A percentile compares a stretch with the other conserved stretches of the same genome.
Conservation (phyloP, 2,329 filamentous ascomycete genomes). For the Ceratocystis destructans region DNA sequence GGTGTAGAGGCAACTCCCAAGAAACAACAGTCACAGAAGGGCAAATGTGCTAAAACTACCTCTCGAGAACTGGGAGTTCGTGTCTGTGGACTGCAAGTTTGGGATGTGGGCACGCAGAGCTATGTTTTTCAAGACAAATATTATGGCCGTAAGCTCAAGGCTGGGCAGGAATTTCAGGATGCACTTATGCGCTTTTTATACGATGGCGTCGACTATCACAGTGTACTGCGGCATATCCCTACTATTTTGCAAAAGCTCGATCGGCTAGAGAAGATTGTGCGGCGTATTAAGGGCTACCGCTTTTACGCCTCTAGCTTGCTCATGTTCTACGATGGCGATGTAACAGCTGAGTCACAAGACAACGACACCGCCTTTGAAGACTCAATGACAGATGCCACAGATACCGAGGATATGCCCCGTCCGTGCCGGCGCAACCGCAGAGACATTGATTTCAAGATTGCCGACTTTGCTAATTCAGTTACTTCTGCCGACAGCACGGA, state of each 20-base stretch:
- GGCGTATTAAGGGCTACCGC: slow-evolving; percentile 66
- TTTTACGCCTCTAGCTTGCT: slow-evolving; percentile 92
- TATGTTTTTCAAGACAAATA: slow-evolving; percentile 99
- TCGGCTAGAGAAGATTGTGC: slow-evolving; percentile 70
- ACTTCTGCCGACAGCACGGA: slow-evolving; percentile 64
- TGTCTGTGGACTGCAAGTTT: slow-evolving; percentile 90
- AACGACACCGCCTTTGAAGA: slow-evolving; percentile 41
- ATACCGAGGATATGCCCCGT: slow-evolving; percentile 41
- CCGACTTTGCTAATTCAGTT: slow-evolving; percentile 95
- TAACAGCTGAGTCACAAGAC: slow-evolving; percentile 34
- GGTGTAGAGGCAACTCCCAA: slow-evolving; percentile 82
- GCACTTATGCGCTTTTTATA: slow-evolving; percentile 83
- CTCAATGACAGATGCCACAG: slow-evolving; percentile 46
- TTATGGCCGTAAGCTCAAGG: slow-evolving; percentile 77
- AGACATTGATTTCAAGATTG: slow-evolving; percentile 86
- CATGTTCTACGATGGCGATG: slow-evolving; percentile 89
- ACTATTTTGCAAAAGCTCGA: slow-evolving; percentile 71
- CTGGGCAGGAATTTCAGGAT: slow-evolving; percentile 75
- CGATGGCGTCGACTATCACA: slow-evolving; percentile 68
- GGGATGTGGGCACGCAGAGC: slow-evolving; percentile 69
- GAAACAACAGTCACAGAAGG: slow-evolving; percentile 82
- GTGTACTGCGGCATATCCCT: slow-evolving; percentile 76
- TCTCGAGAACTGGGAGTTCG: slow-evolving; percentile 83
- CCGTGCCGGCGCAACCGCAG: slow-evolving; percentile 37
- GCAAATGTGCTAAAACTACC: slow-evolving; percentile 86